Percentiles rank a stretch among this genome's conserved stretches.
Evolutionary conservation across 768 basidiomycete genomes (phyloP).

Genomic region (Tulasnella calospora): DNA sequence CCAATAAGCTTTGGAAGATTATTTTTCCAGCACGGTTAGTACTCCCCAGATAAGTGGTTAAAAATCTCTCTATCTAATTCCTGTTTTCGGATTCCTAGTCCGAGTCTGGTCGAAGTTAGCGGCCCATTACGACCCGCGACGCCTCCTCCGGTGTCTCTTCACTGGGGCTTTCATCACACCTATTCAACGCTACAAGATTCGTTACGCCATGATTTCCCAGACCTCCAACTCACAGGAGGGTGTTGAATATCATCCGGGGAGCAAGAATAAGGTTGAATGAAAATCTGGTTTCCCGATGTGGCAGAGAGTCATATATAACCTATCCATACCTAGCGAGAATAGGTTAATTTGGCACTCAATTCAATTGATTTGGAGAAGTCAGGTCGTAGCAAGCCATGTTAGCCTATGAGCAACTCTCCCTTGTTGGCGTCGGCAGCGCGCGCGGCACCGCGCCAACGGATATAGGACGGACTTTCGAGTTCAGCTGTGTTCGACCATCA

Average conservation of each 20-base stretch:
- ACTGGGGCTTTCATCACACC: conserved; percentile 32
- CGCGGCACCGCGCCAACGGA: neutral
- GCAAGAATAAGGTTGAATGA: neutral
- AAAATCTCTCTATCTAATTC: neutral
- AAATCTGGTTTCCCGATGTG: neutral
- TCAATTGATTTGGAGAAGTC: too few species aligned
- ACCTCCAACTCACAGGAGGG: neutral
- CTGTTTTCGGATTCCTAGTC: conserved; percentile 24
- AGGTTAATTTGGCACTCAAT: too few species aligned
- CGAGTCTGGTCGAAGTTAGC: conserved; percentile 33
- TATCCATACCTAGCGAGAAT: too few species aligned
- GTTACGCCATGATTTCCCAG: conserved; percentile 30
- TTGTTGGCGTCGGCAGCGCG: neutral
- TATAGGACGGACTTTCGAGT: neutral
- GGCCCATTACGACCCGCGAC: conserved; percentile 32
- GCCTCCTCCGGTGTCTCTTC: conserved; percentile 31
- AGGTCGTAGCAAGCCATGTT: too few species aligned
- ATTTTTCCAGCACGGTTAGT: conserved; percentile 35
- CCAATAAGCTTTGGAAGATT: conserved; percentile 32
- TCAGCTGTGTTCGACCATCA: neutral
- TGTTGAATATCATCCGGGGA: neutral
- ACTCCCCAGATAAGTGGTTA: neutral
- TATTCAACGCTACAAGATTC: conserved; percentile 33
- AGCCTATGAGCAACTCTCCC: too few species aligned
- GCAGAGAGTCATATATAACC: neutral